Percentiles rank a stretch among this genome's conserved stretches.
phyloP scores from a whole-genome alignment of 2,329 filamentous ascomycete genomes.

The Colletotrichum orchidophilum region DNA sequence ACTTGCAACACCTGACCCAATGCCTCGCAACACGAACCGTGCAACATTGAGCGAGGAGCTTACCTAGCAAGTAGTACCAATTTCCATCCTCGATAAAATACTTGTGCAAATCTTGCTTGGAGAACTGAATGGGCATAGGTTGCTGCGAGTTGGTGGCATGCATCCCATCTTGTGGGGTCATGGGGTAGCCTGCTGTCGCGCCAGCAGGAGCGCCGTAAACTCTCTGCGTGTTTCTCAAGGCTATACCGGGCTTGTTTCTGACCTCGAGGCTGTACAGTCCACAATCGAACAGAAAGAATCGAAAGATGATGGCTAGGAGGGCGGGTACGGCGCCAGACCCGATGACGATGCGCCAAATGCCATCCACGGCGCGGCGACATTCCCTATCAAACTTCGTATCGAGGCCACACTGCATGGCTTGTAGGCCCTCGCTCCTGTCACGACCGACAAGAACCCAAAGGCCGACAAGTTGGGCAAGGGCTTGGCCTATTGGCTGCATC shows the following conservation, averaged over 20 bases:
- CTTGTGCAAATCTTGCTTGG: slow-evolving; percentile 55
- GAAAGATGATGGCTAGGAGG: slow-evolving; percentile 70
- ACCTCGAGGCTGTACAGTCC: slow-evolving; percentile 73
- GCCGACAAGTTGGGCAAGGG: slow-evolving; percentile 70
- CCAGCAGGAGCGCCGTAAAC: slow-evolving; percentile 59
- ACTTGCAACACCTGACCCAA: too few relatives aligned
- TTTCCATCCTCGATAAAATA: slow-evolving; percentile 61
- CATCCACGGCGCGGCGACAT: slow-evolving; percentile 61
- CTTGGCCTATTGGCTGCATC: slow-evolving; percentile 75
- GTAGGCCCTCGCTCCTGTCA: slow-evolving; percentile 50
- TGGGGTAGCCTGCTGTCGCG: slow-evolving; percentile 35
- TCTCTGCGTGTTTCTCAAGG: slow-evolving; percentile 67
- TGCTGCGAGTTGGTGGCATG: slow-evolving; percentile 45
- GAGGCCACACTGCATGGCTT: slow-evolving; percentile 58
- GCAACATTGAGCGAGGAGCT: neutral
- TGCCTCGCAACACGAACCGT: neutral
- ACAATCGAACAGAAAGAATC: slow-evolving; percentile 73
- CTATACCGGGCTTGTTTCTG: slow-evolving; percentile 67
- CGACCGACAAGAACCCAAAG: slow-evolving; percentile 61
- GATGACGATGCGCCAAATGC: slow-evolving; percentile 74
- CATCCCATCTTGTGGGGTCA: slow-evolving; percentile 42
- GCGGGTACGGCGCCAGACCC: slow-evolving; percentile 72
- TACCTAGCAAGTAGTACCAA: slow-evolving; percentile 53
- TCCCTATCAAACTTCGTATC: slow-evolving; percentile 54
- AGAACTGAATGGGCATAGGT: slow-evolving; percentile 58